These are phyloP conservation scores for Fraxinus xanthoxyloides DNA, from an alignment of 305 asterid species.

Conservation along the genomic window DNA sequence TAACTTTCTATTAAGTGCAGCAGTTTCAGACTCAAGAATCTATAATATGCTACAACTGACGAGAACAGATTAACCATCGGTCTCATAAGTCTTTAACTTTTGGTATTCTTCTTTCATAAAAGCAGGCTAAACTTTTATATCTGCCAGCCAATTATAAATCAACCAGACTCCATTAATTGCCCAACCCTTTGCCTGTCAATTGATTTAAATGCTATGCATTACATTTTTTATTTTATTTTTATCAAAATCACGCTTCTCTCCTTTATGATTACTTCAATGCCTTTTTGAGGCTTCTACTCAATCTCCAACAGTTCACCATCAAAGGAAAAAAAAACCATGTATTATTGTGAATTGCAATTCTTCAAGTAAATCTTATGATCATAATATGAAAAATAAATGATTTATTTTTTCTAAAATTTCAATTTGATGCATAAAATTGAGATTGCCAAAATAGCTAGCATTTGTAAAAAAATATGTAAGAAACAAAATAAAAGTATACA, in stretches of 20 bases:
- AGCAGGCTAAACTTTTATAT: background rate
- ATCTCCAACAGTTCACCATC: background rate
- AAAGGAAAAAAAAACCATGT: background rate
- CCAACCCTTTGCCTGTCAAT: background rate
- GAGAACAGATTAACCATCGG: background rate
- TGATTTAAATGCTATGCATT: background rate
- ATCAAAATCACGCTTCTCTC: background rate
- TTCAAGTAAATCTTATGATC: background rate
- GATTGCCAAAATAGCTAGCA: background rate
- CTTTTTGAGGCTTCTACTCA: background rate
- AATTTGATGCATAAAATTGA: background rate
- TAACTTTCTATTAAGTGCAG: background rate
- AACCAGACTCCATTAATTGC: background rate
- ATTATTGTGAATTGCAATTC: background rate
- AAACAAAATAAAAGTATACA: background rate
- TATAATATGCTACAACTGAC: background rate
- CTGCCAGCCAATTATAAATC: background rate
- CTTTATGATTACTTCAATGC: background rate
- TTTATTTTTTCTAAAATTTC: background rate
- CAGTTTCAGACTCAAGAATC: background rate
- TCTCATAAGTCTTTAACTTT: background rate
- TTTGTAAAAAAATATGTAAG: background rate
- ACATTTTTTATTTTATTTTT: background rate
- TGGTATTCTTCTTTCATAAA: background rate
- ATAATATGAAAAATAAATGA: background rate